Percentiles rank a stretch among this genome's conserved stretches.
These are phyloP conservation scores for Nemania diffusa DNA, from an alignment of 2,329 filamentous ascomycete species.

Conservation along the genomic window DNA sequence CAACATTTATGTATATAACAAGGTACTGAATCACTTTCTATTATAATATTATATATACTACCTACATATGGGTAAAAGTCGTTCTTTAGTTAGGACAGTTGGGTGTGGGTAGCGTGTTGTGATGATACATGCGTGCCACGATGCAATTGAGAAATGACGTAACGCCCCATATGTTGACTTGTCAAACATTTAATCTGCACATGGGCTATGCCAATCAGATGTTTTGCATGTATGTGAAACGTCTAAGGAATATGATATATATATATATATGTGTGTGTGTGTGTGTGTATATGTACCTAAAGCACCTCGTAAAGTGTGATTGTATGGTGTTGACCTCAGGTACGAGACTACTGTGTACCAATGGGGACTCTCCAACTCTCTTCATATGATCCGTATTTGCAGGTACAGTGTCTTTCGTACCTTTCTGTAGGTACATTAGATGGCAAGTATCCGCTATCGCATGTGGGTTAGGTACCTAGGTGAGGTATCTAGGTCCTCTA, in stretches of 20 bases:
- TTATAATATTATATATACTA: no score
- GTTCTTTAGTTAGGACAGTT: no score
- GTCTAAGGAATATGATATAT: not conserved
- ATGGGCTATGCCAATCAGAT: not conserved
- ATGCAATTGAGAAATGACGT: not conserved
- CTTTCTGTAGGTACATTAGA: not conserved
- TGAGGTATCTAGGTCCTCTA: not conserved
- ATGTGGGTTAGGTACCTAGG: no score
- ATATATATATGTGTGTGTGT: no score
- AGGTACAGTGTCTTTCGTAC: not conserved
- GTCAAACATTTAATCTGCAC: not conserved
- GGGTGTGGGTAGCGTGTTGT: no score
- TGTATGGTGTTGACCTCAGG: not conserved
- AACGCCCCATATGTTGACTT: not conserved
- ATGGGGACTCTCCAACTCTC: no score
- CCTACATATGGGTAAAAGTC: no score
- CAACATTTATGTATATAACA: no score
- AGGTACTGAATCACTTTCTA: no score
- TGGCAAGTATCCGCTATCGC: conserved; percentile 28
- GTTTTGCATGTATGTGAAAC: not conserved
- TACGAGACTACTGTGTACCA: not conserved
- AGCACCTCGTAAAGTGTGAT: not conserved
- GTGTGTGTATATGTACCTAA: no score
- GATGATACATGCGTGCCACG: not conserved
- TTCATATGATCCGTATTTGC: no score